Evolutionary conservation across 345 rosid species (phyloP).

Genomic region (Dipteronia sinensis): DNA sequence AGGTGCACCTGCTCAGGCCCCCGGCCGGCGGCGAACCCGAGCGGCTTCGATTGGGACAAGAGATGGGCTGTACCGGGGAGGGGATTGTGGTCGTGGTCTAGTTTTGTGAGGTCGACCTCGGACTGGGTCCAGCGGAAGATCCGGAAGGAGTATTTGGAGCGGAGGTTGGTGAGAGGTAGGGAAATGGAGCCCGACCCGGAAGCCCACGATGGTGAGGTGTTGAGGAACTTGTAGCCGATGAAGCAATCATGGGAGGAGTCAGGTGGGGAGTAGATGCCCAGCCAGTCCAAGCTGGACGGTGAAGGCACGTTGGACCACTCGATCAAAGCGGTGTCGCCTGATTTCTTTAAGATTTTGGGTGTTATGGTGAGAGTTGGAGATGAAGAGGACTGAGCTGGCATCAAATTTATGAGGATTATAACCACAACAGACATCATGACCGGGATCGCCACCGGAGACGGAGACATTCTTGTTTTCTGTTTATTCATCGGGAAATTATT

Average conservation of each 20-base stretch:
- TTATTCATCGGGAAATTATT: no score
- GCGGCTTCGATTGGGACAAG: constrained; percentile 48
- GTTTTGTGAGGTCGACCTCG: constrained; percentile 58
- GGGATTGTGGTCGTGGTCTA: constrained; percentile 84
- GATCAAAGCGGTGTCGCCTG: constrained; percentile 63
- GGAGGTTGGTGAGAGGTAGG: constrained; percentile 68
- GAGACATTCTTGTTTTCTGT: no score
- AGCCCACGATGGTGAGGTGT: constrained; percentile 54
- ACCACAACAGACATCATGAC: constrained; percentile 36
- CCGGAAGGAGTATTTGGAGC: constrained; percentile 83
- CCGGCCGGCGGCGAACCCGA: constrained; percentile 40
- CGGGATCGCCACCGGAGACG: background rate
- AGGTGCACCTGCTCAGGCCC: constrained; percentile 88
- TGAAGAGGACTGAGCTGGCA: constrained; percentile 22
- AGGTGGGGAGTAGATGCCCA: constrained; percentile 89
- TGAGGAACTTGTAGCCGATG: constrained; percentile 82
- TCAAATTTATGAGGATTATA: constrained; percentile 25
- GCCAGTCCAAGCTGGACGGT: constrained; percentile 84
- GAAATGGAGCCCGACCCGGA: constrained; percentile 80
- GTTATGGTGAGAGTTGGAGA: constrained; percentile 41
- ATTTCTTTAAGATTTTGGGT: constrained; percentile 51
- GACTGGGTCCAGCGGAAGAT: constrained; percentile 81
- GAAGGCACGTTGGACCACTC: constrained; percentile 71
- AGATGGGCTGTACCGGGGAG: constrained; percentile 67
- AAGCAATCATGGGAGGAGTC: constrained; percentile 64